These are phyloP conservation scores for Fusarium chlamydosporum DNA, from an alignment of 2,329 filamentous ascomycete genomes.

Conservation along the genomic window DNA sequence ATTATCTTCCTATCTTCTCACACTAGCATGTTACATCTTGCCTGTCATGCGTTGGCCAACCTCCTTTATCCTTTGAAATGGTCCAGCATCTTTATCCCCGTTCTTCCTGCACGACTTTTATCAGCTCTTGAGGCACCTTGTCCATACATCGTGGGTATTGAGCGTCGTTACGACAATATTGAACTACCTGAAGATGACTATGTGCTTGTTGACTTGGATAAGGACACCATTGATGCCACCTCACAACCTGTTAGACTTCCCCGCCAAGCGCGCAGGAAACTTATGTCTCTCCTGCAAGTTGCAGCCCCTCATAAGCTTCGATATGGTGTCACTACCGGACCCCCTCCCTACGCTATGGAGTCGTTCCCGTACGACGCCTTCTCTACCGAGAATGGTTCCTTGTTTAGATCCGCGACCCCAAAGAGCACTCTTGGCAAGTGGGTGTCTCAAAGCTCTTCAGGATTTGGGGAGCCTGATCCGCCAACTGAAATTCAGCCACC, in stretches of 20 bases:
- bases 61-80: constrained; percentile 92
- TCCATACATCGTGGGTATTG: constrained; percentile 96
- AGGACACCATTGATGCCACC: constrained; percentile 89
- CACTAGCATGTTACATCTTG: constrained; percentile 94
- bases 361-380: constrained; percentile 93
- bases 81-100: constrained; percentile 93
- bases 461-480: constrained; percentile 79
- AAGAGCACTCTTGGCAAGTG: constrained; percentile 85
- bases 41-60: constrained; percentile 86
- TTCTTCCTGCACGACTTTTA: constrained; percentile 87
- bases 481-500: constrained; percentile 68
- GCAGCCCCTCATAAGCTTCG: constrained; percentile 91
- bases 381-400: constrained; percentile 83
- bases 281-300: constrained; percentile 87
- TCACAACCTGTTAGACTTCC: constrained; percentile 83
- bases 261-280: constrained; percentile 89
- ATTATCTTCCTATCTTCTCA: constrained; percentile 98
- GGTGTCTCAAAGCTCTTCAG: constrained; percentile 89
- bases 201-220: constrained; percentile 92
- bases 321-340: constrained; percentile 88
- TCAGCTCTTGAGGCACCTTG: constrained; percentile 95
- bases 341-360: constrained; percentile 92
- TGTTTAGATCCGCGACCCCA: constrained; percentile 80
- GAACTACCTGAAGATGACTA: constrained; percentile 95
- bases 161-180: constrained; percentile 88